These are phyloP conservation scores for Penicillium capsulatum DNA, from an alignment of 2,329 filamentous ascomycete genomes.

Conservation along the genomic window DNA sequence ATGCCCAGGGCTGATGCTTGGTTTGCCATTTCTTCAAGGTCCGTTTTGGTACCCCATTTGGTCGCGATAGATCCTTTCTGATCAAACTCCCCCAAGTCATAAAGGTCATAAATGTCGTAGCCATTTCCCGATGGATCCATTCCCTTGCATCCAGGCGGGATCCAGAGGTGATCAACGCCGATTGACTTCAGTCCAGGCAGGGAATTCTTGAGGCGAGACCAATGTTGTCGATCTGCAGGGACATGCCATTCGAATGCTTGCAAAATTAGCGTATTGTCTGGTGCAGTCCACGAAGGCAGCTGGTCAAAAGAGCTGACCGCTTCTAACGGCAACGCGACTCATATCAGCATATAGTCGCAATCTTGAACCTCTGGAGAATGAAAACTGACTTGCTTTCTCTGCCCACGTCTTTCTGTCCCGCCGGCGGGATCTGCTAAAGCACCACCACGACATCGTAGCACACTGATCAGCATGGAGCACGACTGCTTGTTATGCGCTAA, in stretches of 20 bases:
- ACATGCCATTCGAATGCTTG: slow-evolving; percentile 73
- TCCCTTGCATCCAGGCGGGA: slow-evolving; percentile 68
- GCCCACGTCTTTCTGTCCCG: no score
- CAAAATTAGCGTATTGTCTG: slow-evolving; percentile 55
- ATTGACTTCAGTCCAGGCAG: slow-evolving; percentile 55
- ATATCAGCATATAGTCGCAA: no score
- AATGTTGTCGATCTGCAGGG: slow-evolving; percentile 59
- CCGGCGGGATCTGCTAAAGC: no score
- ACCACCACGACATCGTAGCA: no score
- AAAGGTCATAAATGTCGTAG: slow-evolving; percentile 67
- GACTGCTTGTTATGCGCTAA: no score
- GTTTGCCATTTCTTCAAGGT: slow-evolving; percentile 53
- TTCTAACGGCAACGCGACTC: no score
- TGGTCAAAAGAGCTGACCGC: slow-evolving; percentile 23
- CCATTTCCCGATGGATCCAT: slow-evolving; percentile 60
- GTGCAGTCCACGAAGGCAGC: slow-evolving; percentile 30
- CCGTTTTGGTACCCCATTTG: slow-evolving; percentile 65
- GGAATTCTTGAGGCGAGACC: slow-evolving; percentile 53
- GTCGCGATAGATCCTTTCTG: slow-evolving; percentile 61
- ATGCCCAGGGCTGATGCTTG: slow-evolving; percentile 50
- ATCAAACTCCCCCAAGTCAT: slow-evolving; percentile 67
- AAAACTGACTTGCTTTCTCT: no score
- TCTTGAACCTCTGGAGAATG: no score
- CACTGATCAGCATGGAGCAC: no score
- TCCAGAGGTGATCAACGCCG: slow-evolving; percentile 62